Percentiles rank a stretch among this genome's conserved stretches.
phyloP scores from a whole-genome alignment of 495 filamentous ascomycete species.

The Staphylotrichum longicolle region DNA sequence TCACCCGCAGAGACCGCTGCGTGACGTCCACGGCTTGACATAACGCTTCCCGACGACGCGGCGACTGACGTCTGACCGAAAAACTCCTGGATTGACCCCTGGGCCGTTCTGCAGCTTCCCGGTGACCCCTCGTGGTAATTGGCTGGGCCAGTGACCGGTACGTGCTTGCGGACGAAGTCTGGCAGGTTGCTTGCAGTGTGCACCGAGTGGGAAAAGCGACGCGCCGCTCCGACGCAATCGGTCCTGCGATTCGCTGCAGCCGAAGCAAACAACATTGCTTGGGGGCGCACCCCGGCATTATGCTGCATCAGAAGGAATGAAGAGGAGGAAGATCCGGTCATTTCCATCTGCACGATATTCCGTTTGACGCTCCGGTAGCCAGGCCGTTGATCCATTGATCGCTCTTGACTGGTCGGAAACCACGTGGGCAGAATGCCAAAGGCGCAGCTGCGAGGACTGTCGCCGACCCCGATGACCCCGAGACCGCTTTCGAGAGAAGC shows the following conservation, averaged over 20 bases:
- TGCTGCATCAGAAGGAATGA: constrained; percentile 25
- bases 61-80: constrained; percentile 25
- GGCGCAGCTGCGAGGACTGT: constrained; percentile 43
- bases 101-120: constrained; percentile 19
- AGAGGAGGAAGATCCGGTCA: constrained; percentile 17
- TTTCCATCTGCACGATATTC: constrained; percentile 19
- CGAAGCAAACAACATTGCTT: constrained; percentile 23
- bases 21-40: constrained; percentile 30
- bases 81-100: constrained; percentile 18
- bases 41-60: constrained; percentile 34
- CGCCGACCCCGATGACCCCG: constrained; percentile 40
- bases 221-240: constrained; percentile 28
- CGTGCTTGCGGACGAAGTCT: constrained; percentile 23
- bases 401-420: constrained; percentile 9
- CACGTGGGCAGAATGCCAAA: constrained; percentile 44
- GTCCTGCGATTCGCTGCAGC: constrained; percentile 28
- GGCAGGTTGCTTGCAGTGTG: constrained; percentile 28
- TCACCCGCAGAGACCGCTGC: constrained; percentile 25
- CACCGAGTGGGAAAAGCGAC: constrained; percentile 23
- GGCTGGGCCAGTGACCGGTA: constrained; percentile 24
- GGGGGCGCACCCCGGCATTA: constrained; percentile 17
- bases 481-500: constrained; percentile 39
- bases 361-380: constrained; percentile 16
- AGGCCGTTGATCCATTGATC: background rate
- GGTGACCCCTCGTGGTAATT: constrained; percentile 25